A percentile compares a stretch with the other conserved stretches of the same genome.
Evolutionary conservation across 176 grass and related monocot genomes (phyloP).

Genomic region (Bonia amplexicaulis): DNA sequence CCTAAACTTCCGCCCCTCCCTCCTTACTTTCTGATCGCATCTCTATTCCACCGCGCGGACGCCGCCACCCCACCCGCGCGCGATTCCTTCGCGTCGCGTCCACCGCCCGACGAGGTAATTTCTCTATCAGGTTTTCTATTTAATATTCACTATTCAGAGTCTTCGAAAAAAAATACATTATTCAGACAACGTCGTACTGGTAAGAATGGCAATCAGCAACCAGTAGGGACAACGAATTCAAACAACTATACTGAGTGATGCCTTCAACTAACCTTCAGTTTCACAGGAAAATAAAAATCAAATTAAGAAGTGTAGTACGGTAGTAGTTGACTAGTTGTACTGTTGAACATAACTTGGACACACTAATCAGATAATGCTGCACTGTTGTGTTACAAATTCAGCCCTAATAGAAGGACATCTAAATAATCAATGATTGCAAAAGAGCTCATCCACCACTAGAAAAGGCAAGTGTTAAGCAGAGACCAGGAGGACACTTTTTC

Average conservation of each 20-base stretch:
- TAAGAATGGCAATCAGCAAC: not conserved
- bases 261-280: not conserved
- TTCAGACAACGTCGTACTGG: not conserved
- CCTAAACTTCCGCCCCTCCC: too few species aligned
- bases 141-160: not conserved
- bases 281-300: not conserved
- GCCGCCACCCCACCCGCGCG: too few species aligned
- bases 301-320: not conserved
- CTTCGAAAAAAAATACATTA: not conserved
- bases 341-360: conserved; percentile 11
- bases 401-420: not conserved
- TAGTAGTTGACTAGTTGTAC: not conserved
- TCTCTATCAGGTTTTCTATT: not conserved
- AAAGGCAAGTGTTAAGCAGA: not conserved
- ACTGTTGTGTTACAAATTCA: conserved; percentile 4
- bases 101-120: too few species aligned
- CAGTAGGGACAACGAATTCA: not conserved
- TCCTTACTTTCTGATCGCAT: too few species aligned
- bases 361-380: not conserved
- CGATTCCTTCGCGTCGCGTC: too few species aligned
- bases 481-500: not conserved
- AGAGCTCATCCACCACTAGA: not conserved
- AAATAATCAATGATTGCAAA: not conserved
- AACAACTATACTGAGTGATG: not conserved
- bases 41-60: too few species aligned